Evolutionary conservation across 78 protist species (phyloP).

Genomic region (Dictyostelium firmibasis): DNA sequence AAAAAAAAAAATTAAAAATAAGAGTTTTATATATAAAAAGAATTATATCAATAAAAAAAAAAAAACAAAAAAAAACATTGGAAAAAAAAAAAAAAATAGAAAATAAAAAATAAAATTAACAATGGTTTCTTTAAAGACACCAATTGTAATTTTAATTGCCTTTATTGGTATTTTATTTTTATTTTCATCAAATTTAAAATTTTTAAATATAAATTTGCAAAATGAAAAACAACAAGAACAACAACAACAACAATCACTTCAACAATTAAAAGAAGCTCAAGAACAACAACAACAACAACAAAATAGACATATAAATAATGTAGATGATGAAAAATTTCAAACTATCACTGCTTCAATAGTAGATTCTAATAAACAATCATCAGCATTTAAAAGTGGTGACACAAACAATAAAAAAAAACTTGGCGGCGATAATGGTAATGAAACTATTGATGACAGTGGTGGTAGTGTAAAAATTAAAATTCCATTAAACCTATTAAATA

Average conservation of each 20-base stretch:
- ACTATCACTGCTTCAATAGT: background rate
- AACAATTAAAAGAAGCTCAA: background rate
- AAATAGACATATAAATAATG: background rate
- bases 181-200: background rate
- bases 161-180: background rate
- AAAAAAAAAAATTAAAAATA: no score
- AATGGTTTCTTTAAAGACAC: slow-evolving; percentile 9
- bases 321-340: background rate
- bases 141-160: background rate
- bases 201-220: background rate
- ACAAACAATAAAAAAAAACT: background rate
- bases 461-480: background rate
- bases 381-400: background rate
- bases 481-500: slow-evolving; percentile 6
- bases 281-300: background rate
- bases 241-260: background rate
- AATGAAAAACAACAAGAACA: background rate
- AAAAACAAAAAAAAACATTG: background rate
- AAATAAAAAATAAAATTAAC: background rate
- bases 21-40: background rate
- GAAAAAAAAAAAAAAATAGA: background rate
- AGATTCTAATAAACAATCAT: background rate
- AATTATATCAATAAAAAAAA: background rate
- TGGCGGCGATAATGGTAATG: background rate
- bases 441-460: background rate